Percentiles rank a stretch among this genome's conserved stretches.
phyloP scores from a whole-genome alignment of 257 asterid species.

The Solanum dulcamara region DNA sequence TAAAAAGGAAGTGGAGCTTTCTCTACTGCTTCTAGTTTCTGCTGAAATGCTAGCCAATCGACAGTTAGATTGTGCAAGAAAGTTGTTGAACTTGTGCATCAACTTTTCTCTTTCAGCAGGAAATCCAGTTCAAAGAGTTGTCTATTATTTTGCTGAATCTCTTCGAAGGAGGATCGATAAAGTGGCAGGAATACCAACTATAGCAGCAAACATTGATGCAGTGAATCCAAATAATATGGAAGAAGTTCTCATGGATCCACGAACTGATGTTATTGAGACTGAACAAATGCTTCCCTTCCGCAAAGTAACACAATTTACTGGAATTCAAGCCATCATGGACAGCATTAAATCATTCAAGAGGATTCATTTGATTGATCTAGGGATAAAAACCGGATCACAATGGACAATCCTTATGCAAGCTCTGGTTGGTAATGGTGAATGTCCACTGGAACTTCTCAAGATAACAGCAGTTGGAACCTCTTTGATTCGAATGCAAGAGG shows the following conservation, averaged over 20 bases:
- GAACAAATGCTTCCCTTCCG: slow-evolving; percentile 12
- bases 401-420: slow-evolving; percentile 35
- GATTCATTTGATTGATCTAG: slow-evolving; percentile 36
- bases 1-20: slow-evolving; percentile 11
- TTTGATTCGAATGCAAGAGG: slow-evolving; percentile 10
- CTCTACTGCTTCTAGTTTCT: slow-evolving; percentile 12
- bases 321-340: neutral
- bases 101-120: slow-evolving; percentile 5
- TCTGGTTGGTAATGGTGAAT: slow-evolving; percentile 9
- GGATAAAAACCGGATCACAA: slow-evolving; percentile 18
- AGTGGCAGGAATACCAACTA: neutral
- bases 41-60: slow-evolving; percentile 10
- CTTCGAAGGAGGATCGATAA: slow-evolving; percentile 19
- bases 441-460: slow-evolving; percentile 27
- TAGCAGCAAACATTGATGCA: neutral
- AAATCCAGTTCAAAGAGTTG: slow-evolving; percentile 18
- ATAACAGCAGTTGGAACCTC: slow-evolving; percentile 31
- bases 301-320: slow-evolving; percentile 24
- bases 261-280: neutral
- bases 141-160: slow-evolving; percentile 17
- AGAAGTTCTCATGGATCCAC: neutral
- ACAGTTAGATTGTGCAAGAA: slow-evolving; percentile 20
- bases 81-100: slow-evolving; percentile 7
- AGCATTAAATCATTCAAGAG: slow-evolving; percentile 17
- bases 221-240: slow-evolving; percentile 2